Evolutionary conservation across 371 early-diverging fungal species (phyloP), one percentile per base, ranked within the genome.

Genomic region (Dichotomocladium elegans): DNA sequence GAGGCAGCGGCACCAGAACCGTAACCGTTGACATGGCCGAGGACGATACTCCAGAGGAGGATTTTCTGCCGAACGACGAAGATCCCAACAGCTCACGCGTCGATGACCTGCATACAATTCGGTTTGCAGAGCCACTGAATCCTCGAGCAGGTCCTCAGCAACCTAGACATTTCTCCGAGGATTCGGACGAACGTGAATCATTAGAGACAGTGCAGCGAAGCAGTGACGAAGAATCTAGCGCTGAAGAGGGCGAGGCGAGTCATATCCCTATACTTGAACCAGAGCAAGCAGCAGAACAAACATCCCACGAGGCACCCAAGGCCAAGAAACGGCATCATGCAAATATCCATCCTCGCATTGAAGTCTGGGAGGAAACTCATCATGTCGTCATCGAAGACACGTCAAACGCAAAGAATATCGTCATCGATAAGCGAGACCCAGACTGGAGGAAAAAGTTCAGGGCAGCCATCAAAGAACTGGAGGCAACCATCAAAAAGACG

Each of bases 111-210:
- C 70, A 69, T 10, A 66, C 64, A 26, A 76, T 76, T 17, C 66
- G 73, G 17, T 77, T 77, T 48, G 31, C 73, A 15, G 77, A 77
- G 42, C 77, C 77, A n/a, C 50, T 69, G 12, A 70, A 71, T 22
- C 77, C 77, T 7, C 54, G 72, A 47, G 24, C n/a, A n/a, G n/a
- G n/a, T n/a, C n/a, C n/a, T n/a, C n/a, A n/a, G n/a, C n/a, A n/a
- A n/a, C n/a, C n/a, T n/a, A n/a, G n/a, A n/a, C n/a, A n/a, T n/a
- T n/a, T n/a, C n/a, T n/a, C n/a, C n/a, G n/a, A n/a, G n/a, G n/a
- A n/a, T n/a, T n/a, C n/a, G n/a, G n/a, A n/a, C n/a, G n/a, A n/a
- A n/a, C n/a, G n/a, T n/a, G n/a, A n/a, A n/a, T n/a, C n/a, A n/a
- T n/a, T n/a, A n/a, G n/a, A n/a, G n/a, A n/a, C n/a, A n/a, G n/a